Conservation (phyloP, 192 early-diverging fungal genomes). For the Podila epigama region DNA sequence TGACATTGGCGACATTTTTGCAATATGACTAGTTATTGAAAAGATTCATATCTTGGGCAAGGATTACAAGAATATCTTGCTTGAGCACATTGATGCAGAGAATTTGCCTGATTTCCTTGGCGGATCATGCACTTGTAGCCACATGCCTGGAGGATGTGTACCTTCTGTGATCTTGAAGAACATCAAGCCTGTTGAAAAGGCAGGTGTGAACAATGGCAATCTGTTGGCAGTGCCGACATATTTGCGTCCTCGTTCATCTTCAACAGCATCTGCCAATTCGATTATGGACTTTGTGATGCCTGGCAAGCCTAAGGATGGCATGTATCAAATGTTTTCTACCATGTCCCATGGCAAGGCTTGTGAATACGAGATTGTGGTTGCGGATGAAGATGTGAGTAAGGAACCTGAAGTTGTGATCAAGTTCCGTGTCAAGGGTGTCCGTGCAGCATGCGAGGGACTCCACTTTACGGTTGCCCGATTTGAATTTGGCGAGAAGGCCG, state of each 20-base stretch:
- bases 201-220: conserved; percentile 3
- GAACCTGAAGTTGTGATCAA: conserved; percentile 45
- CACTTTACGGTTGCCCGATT: conserved; percentile 44
- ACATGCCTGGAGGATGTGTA: conserved; percentile 70
- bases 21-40: conserved; percentile 58
- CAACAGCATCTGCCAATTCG: conserved; percentile 36
- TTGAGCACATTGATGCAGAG: conserved; percentile 69
- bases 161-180: conserved; percentile 50
- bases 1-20: too few relatives aligned
- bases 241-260: conserved; percentile 40
- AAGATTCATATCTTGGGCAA: conserved; percentile 73
- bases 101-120: conserved; percentile 77
- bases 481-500: conserved; percentile 43
- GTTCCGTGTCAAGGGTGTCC: conserved; percentile 40
- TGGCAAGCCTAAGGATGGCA: conserved; percentile 38
- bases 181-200: conserved; percentile 38
- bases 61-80: conserved; percentile 62
- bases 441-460: conserved; percentile 40
- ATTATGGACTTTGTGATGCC: conserved; percentile 48
- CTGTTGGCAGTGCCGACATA: conserved; percentile 37
- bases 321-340: conserved; percentile 42
- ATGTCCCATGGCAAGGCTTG: conserved; percentile 35
- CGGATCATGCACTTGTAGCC: conserved; percentile 73
- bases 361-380: conserved; percentile 46
- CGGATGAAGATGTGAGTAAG: conserved; percentile 37